A percentile compares a stretch with the other conserved stretches of the same genome.
Conservation (phyloP, 1,284 basidiomycete genomes). For the Rugosomyces carneus region DNA sequence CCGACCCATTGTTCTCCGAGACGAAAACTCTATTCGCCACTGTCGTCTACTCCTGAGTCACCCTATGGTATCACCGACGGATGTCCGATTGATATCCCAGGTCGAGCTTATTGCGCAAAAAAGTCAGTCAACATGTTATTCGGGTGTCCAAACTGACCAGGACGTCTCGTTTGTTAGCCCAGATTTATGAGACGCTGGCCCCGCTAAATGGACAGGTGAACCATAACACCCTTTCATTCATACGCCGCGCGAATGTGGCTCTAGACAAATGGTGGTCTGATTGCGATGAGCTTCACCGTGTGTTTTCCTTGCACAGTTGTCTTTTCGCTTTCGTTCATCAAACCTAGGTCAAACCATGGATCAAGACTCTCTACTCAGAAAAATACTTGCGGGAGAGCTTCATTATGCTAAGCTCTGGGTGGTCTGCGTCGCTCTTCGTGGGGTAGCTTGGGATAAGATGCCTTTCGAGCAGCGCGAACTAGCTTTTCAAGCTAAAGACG, state of each 20-base stretch:
- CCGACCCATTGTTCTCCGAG: constrained; percentile 81
- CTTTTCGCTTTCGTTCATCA: constrained; percentile 1
- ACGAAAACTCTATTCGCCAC: constrained; percentile 81
- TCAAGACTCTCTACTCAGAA: constrained; percentile 78
- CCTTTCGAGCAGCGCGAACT: constrained; percentile 89
- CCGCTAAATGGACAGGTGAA: constrained; percentile 85
- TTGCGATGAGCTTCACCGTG: constrained; percentile 78
- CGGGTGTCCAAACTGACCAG: not conserved
- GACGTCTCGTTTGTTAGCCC: constrained; percentile 57
- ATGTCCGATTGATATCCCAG: constrained; percentile 80
- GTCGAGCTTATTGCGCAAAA: constrained; percentile 91
- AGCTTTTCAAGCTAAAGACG: constrained; percentile 91
- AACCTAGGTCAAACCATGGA: constrained; percentile 67
- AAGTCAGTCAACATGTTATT: constrained; percentile 37
- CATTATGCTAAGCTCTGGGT: constrained; percentile 93
- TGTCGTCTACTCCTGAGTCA: constrained; percentile 78
- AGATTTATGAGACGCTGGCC: constrained; percentile 84
- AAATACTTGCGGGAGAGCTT: constrained; percentile 81
- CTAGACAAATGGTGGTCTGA: constrained; percentile 88
- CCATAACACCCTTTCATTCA: constrained; percentile 78
- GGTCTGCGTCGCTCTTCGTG: constrained; percentile 85
- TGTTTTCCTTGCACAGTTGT: constrained; percentile 19
- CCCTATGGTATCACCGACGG: constrained; percentile 83
- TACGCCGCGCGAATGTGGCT: constrained; percentile 78
- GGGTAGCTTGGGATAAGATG: constrained; percentile 92